Evolutionary conservation across 495 filamentous ascomycete genomes (phyloP), one percentile per base, ranked within the genome.

Genomic region (Tetracladium setigerum): DNA sequence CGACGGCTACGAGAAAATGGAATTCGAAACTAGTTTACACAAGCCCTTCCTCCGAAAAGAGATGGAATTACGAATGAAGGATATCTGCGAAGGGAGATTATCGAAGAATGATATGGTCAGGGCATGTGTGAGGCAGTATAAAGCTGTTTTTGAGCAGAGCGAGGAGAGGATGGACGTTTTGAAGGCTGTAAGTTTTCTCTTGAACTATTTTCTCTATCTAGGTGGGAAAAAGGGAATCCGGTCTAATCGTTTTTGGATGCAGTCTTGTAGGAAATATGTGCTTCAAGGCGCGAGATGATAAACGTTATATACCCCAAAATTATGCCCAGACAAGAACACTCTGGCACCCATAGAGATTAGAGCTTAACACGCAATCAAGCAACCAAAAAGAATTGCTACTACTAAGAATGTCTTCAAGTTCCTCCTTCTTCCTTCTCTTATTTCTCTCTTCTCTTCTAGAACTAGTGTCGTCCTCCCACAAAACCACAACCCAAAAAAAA

Each of bases 11-110:
- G 89, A 97, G 55, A 81, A 82, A 47, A 86, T 98, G 67, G 85
- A 83, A 27, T 81, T 96, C 44, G 89, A 95, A 41, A 89, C 82
- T 15, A 94, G 86, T 47, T 74, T 98, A 13, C 85, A 87, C 57
- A 98, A 98, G 64, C 92, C 92, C n/a, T 97, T 97, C 62, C 69
- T 98, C 35, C 79, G 92, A 19, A 97, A 98, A 64, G 91, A 98
- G 70, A 95, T 95, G 89, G 92, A 98, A 64, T 63, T 84, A 47
- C 82, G 86, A 54, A 94, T 98, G 90, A 87, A 87, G 58, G 86
- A 86, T 45, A 95, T 98, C 40, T 96, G 92, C 64, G 87, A 87
- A 44, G 94, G 94, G n/a, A 76, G 74, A 14, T 82, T 79, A 46
- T 82, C 81, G 11, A 81, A 79, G 35, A 74, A 76, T 31, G 78